Evolutionary conservation across 2,329 filamentous ascomycete species (phyloP).

Genomic region (Tolypocladium endophyticum): DNA sequence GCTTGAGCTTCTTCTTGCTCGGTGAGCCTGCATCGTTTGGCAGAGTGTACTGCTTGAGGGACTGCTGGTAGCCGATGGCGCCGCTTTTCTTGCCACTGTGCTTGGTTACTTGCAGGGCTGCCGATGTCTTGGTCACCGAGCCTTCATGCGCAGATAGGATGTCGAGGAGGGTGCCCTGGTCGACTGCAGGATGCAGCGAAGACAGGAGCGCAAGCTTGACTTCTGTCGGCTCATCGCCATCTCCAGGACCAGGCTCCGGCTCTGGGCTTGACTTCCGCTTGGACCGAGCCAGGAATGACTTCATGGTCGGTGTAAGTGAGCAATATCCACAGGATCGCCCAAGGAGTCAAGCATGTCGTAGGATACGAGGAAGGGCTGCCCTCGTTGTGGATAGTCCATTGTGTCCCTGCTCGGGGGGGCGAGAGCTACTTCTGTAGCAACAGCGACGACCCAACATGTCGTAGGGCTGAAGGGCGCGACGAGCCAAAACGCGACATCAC

Average conservation of each 20-base stretch:
- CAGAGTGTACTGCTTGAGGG: conserved; percentile 42
- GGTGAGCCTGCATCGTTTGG: conserved; percentile 7
- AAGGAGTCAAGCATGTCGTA: background rate
- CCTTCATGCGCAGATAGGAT: conserved; percentile 69
- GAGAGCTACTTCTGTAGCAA: background rate
- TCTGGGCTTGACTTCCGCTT: conserved; percentile 35
- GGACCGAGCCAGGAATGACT: conserved; percentile 42
- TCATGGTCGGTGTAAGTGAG: conserved; percentile 29
- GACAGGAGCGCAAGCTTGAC: conserved; percentile 76
- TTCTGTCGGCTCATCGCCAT: conserved; percentile 71
- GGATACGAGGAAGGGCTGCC: too few species aligned
- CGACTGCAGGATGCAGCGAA: conserved; percentile 58
- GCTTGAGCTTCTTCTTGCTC: conserved; percentile 42
- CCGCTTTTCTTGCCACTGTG: conserved; percentile 21
- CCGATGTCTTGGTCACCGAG: conserved; percentile 55
- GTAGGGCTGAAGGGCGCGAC: background rate
- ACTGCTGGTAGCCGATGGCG: conserved; percentile 49
- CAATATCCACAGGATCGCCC: background rate
- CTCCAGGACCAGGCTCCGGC: conserved; percentile 15
- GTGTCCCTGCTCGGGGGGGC: background rate
- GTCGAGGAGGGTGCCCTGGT: conserved; percentile 64
- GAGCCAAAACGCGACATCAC: conserved; percentile 14
- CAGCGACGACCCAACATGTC: background rate
- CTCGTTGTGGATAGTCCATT: background rate
- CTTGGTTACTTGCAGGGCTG: conserved; percentile 33